Conservation (phyloP, 1,284 basidiomycete species). For the Somion occarium region DNA sequence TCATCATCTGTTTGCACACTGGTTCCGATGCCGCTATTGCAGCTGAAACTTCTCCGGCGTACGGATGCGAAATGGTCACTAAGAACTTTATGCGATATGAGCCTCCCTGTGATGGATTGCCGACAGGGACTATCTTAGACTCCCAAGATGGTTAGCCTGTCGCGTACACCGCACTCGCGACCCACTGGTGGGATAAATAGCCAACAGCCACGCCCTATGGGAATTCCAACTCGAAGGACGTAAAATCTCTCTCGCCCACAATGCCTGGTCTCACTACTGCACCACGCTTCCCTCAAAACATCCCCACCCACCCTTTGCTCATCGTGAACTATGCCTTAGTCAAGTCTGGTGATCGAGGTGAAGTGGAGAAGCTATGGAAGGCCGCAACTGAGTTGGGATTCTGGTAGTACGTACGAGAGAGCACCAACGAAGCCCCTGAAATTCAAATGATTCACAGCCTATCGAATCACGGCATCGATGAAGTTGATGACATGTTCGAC, state of each 20-base stretch:
- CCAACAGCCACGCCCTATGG: not conserved
- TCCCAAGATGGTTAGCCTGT: not conserved
- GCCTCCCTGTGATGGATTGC: not conserved
- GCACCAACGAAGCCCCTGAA: not conserved
- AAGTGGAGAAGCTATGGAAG: slow-evolving; percentile 31
- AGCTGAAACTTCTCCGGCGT: not conserved
- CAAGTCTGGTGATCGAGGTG: slow-evolving; percentile 22
- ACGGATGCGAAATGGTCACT: not conserved
- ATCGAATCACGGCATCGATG: slow-evolving; percentile 57
- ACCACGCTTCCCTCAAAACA: slow-evolving; percentile 34
- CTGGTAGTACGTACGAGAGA: slow-evolving; percentile 32
- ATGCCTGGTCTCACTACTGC: slow-evolving; percentile 27
- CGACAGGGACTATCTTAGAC: not conserved
- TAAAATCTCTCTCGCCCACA: not conserved
- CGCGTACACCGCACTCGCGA: not conserved
- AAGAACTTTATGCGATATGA: not conserved
- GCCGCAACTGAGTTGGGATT: slow-evolving; percentile 34
- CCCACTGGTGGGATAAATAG: not conserved
- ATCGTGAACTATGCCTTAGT: slow-evolving; percentile 35
- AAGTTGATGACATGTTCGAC: slow-evolving; percentile 54
- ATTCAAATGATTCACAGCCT: slow-evolving; percentile 32
- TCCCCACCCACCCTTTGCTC: slow-evolving; percentile 33
- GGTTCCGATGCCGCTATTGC: no score
- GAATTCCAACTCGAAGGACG: not conserved
- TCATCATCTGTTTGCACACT: no score